Conservation (phyloP, 2,329 filamentous ascomycete species). For the Colletotrichum sp. region DNA sequence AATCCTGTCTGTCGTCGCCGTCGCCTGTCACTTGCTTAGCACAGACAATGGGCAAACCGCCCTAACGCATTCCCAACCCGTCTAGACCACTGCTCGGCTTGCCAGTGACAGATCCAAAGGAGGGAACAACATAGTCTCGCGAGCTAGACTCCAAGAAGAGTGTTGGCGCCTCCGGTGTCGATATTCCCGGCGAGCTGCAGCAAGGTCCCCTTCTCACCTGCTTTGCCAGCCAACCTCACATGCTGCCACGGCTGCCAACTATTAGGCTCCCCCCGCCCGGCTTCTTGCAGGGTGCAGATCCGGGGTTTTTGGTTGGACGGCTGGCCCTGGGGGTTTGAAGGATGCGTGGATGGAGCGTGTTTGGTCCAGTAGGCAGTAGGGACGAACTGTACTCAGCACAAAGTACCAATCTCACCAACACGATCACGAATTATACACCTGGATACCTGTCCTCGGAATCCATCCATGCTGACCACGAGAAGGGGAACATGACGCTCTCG, state of each 20-base stretch:
- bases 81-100: not conserved
- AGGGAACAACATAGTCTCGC: not conserved
- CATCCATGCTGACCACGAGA: not conserved
- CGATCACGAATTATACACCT: not conserved
- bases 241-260: not conserved
- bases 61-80: not conserved
- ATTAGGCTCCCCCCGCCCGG: not conserved
- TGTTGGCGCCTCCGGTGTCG: not conserved
- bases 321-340: not conserved
- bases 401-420: not conserved
- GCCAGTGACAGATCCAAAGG: not conserved
- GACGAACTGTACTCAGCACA: not conserved
- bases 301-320: slow-evolving; percentile 5
- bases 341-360: not conserved
- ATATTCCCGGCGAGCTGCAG: slow-evolving; percentile 5
- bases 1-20: not conserved
- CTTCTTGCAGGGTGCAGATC: slow-evolving; percentile 17
- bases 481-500: not conserved
- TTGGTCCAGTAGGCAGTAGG: not conserved
- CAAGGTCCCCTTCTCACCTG: not conserved
- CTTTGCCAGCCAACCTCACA: not conserved
- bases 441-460: not conserved
- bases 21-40: not conserved
- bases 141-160: not conserved
- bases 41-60: not conserved